A percentile compares a stretch with the other conserved stretches of the same genome.
These are phyloP conservation scores for Pseudohalonectria lignicola DNA, from an alignment of 2,329 filamentous ascomycete genomes.

Conservation along the genomic window DNA sequence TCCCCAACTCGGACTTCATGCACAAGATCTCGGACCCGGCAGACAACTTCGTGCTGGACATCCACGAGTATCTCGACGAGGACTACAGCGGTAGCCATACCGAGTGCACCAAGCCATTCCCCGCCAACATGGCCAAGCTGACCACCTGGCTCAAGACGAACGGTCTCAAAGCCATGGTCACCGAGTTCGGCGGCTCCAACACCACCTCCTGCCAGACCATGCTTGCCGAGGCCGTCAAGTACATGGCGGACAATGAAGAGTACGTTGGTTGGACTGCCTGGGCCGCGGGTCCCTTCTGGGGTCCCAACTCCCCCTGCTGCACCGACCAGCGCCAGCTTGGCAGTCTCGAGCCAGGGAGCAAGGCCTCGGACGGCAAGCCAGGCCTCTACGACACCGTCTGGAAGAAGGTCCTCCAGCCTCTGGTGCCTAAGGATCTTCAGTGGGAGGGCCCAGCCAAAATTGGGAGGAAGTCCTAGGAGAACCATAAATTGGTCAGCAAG, in stretches of 20 bases:
- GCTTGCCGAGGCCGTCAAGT: constrained; percentile 28
- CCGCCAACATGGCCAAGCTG: constrained; percentile 24
- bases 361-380: constrained; percentile 26
- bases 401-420: constrained; percentile 29
- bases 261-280: constrained; percentile 41
- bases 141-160: constrained; percentile 31
- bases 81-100: constrained; percentile 33
- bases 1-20: constrained; percentile 23
- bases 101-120: constrained; percentile 25
- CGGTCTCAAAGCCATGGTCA: constrained; percentile 35
- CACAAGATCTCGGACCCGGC: constrained; percentile 30
- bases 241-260: constrained; percentile 32
- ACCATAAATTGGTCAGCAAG: no score
- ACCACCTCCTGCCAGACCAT: constrained; percentile 28
- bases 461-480: no score
- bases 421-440: constrained; percentile 11
- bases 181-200: constrained; percentile 35
- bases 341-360: constrained; percentile 33
- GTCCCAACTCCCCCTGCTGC: constrained; percentile 23
- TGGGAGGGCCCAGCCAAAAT: constrained; percentile 4
- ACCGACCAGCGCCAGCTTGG: constrained; percentile 27
- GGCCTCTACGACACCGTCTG: constrained; percentile 33
- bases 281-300: constrained; percentile 37
- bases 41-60: constrained; percentile 37
- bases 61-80: constrained; percentile 39